Base-by-base conservation (phyloP, 208 protist genomes). In the Trypanosomatidae sp. region DNA sequence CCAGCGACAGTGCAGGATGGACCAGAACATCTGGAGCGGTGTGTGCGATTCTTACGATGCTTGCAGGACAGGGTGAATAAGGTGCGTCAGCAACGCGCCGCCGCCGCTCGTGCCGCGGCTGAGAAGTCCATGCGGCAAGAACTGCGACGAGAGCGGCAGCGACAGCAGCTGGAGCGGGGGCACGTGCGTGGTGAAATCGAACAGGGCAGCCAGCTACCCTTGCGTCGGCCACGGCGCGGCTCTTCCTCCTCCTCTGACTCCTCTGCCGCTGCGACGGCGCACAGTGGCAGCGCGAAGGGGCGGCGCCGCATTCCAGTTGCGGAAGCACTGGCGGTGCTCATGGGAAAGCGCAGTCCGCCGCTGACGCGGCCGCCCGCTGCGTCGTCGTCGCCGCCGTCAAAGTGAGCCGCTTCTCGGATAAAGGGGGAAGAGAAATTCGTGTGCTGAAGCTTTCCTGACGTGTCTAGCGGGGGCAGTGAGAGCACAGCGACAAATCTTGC, bases 271-370 rank as follows among this genome's bases (percentile, higher is more conserved):
- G 36, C 10, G 17, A 56, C 41, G 15, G 25, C 33, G 17, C 49
- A 46, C 25, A 33, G 9, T 50, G 1, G 1, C 0, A 36, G 44
- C 19, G 47, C 17, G 22, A 12, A 58, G 8, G n/a, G n/a, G n/a
- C n/a, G n/a, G n/a, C n/a, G n/a, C n/a, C 87, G 82, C 22, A 71
- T 92, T 50, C 87, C 84, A 0, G 36, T 91, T 30, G 55, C 82
- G 10, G 78, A 87, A 67, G 87, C 87, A 2, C 64, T 92, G 60
- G 74, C 74, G 36, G 71, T 86, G 44, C 76, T 91, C 0, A 76
- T 91, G 76, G 87, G 84, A 3, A 83, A 81, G 70, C 62, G 53
- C 30, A 73, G 65, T n/a, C 62, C 74, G 19, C 68, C 66, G 28
- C 17, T 12, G 39, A 19, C 41, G 2, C 67, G 52, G 33, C 66